Conservation (phyloP, 164 flowering plant species). For the Berberis thunbergii region DNA sequence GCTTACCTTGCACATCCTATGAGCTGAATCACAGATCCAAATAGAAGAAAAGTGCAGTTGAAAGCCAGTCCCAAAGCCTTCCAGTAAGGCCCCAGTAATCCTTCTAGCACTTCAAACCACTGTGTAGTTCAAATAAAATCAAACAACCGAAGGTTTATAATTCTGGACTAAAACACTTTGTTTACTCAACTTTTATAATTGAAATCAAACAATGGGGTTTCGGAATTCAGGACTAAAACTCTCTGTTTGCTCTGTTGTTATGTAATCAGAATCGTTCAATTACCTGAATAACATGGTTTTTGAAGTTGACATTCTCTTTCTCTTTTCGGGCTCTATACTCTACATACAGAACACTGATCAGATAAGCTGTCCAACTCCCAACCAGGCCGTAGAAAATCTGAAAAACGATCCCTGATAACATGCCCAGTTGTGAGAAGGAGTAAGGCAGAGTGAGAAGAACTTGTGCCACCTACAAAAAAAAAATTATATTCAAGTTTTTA, state of each 20-base stretch:
- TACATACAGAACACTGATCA: slow-evolving; percentile 75
- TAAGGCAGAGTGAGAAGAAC: slow-evolving; percentile 69
- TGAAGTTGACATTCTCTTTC: slow-evolving; percentile 70
- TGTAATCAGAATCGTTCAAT: too few relatives aligned
- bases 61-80: slow-evolving; percentile 83
- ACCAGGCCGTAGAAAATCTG: slow-evolving; percentile 69
- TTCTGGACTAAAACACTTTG: too few relatives aligned
- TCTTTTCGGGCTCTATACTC: slow-evolving; percentile 76
- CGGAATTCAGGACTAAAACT: too few relatives aligned
- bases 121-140: slow-evolving; percentile 12
- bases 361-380: slow-evolving; percentile 91
- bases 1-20: slow-evolving; percentile 87
- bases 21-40: slow-evolving; percentile 92
- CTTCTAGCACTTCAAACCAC: slow-evolving; percentile 98
- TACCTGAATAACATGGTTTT: slow-evolving; percentile 93
- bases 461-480: slow-evolving; percentile 43
- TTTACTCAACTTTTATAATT: too few relatives aligned
- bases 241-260: too few relatives aligned
- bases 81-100: slow-evolving; percentile 85
- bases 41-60: slow-evolving; percentile 88
- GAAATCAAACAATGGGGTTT: too few relatives aligned
- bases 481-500: background rate
- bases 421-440: slow-evolving; percentile 81
- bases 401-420: slow-evolving; percentile 63
- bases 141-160: too few relatives aligned